phyloP scores from a whole-genome alignment of 1,284 basidiomycete genomes.

The Stygiomarasmius scandens region DNA sequence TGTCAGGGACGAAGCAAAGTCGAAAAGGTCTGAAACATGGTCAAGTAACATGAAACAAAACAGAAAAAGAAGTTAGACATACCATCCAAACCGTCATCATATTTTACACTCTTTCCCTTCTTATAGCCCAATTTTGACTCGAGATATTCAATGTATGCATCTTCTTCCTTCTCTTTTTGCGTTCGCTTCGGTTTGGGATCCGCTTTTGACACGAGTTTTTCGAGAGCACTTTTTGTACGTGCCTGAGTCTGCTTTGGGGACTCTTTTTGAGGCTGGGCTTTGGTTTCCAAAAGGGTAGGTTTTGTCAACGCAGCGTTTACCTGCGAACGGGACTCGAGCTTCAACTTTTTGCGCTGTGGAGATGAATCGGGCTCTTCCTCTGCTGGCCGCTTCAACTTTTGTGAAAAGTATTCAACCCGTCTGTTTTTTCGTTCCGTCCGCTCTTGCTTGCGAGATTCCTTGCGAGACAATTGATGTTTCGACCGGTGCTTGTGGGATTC shows the following conservation, averaged over 20 bases:
- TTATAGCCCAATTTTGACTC: conserved; percentile 70
- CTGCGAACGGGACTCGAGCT: conserved; percentile 20
- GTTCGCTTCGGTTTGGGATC: conserved; percentile 22
- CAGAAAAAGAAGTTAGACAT: conserved; percentile 18
- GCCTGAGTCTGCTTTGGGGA: neutral
- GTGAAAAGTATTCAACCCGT: conserved; percentile 57
- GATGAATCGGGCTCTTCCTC: conserved; percentile 44
- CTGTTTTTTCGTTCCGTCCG: conserved; percentile 59
- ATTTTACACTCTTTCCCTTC: conserved; percentile 44
- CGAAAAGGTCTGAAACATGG: conserved; percentile 47
- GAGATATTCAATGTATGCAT: conserved; percentile 77
- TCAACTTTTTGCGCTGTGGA: conserved; percentile 49
- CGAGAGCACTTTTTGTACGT: conserved; percentile 9
- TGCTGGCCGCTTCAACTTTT: conserved; percentile 33
- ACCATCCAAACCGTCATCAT: conserved; percentile 70
- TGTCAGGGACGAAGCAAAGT: conserved; percentile 49
- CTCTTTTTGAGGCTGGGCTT: neutral
- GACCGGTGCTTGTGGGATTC: conserved; percentile 17
- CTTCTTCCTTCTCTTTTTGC: conserved; percentile 63
- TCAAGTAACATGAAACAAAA: conserved; percentile 8
- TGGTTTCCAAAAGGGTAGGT: neutral
- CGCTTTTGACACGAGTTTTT: neutral
- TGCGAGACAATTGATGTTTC: conserved; percentile 45
- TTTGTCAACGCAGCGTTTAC: neutral
- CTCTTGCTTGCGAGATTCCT: conserved; percentile 66